phyloP scores from a whole-genome alignment of 805 yeast genomes.

The Sporopachydermia lactativora region DNA sequence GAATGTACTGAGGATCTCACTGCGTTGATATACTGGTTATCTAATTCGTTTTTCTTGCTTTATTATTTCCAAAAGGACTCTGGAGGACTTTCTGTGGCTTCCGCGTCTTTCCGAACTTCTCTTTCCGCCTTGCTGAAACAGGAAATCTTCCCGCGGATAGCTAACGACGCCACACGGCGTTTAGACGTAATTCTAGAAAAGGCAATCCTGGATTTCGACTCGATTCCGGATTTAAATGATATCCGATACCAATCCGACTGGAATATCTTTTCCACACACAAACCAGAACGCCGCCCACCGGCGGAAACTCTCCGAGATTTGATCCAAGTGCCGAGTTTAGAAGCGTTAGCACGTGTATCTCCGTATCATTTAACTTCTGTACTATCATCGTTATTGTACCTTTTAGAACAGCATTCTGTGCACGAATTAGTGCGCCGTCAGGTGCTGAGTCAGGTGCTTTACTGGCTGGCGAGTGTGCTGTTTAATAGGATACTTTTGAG shows the following conservation, averaged over 20 bases:
- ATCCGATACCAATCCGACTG: conserved; percentile 66
- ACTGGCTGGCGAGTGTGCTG: conserved; percentile 58
- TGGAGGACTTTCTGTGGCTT: conserved; percentile 23
- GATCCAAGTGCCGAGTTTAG: conserved; percentile 74
- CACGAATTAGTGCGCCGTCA: conserved; percentile 70
- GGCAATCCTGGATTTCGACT: conserved; percentile 48
- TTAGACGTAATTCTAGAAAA: conserved; percentile 19
- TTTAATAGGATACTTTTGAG: conserved; percentile 62
- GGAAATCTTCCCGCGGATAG: conserved; percentile 19
- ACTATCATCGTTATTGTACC: conserved; percentile 77
- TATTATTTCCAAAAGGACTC: conserved; percentile 61
- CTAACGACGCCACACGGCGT: conserved; percentile 22
- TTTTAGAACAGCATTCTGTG: conserved; percentile 67
- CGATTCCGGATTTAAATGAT: conserved; percentile 69
- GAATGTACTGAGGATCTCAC: conserved; percentile 23
- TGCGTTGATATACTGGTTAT: conserved; percentile 71
- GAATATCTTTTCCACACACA: conserved; percentile 41
- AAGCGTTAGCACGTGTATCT: conserved; percentile 74
- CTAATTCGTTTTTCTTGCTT: conserved; percentile 60
- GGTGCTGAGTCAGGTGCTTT: conserved; percentile 61
- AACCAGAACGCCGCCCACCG: conserved; percentile 30
- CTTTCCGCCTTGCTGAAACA: conserved; percentile 16
- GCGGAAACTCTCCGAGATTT: conserved; percentile 64
- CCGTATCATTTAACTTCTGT: conserved; percentile 79
- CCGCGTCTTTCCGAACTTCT: conserved; percentile 15